These are phyloP conservation scores for Exophiala viscosa DNA, from an alignment of 2,329 filamentous ascomycete species.

Conservation along the genomic window DNA sequence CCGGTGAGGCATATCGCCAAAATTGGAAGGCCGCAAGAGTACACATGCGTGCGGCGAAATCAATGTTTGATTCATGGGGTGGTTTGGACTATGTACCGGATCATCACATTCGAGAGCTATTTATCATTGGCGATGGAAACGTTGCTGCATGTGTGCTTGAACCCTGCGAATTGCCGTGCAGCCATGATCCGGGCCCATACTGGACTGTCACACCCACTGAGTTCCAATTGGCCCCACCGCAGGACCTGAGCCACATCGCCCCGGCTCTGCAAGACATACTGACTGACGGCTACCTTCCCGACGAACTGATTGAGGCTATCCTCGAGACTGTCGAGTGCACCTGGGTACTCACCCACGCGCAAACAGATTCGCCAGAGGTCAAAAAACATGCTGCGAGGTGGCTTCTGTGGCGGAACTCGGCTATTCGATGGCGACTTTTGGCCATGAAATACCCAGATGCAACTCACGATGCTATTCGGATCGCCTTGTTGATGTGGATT, in stretches of 20 bases:
- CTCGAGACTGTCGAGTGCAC: slow-evolving; percentile 20
- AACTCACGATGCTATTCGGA: slow-evolving; percentile 18
- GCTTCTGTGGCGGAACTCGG: slow-evolving; percentile 24
- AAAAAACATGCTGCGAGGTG: slow-evolving; percentile 24
- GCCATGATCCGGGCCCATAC: slow-evolving; percentile 24
- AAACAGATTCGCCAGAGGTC: slow-evolving; percentile 8
- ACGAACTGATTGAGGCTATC: slow-evolving; percentile 16
- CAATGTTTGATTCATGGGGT: slow-evolving; percentile 21
- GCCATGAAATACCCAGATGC: slow-evolving; percentile 11
- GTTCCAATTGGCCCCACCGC: slow-evolving; percentile 15
- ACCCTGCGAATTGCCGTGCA: slow-evolving; percentile 23
- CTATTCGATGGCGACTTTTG: slow-evolving; percentile 20
- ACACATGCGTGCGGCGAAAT: slow-evolving; percentile 25
- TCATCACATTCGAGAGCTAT: slow-evolving; percentile 18
- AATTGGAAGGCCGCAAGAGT: slow-evolving; percentile 24
- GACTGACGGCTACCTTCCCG: slow-evolving; percentile 10
- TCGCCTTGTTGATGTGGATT: slow-evolving; percentile 22
- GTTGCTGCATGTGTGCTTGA: slow-evolving; percentile 22
- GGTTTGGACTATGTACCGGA: slow-evolving; percentile 22
- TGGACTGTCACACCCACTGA: slow-evolving; percentile 17
- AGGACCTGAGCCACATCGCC: slow-evolving; percentile 15
- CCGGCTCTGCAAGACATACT: slow-evolving; percentile 10
- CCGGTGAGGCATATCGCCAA: slow-evolving; percentile 25
- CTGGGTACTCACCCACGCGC: slow-evolving; percentile 21
- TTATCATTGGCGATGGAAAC: slow-evolving; percentile 26